Base-by-base conservation (phyloP, 1,139 yeast species). In the Arxiozyma slooffiae region DNA sequence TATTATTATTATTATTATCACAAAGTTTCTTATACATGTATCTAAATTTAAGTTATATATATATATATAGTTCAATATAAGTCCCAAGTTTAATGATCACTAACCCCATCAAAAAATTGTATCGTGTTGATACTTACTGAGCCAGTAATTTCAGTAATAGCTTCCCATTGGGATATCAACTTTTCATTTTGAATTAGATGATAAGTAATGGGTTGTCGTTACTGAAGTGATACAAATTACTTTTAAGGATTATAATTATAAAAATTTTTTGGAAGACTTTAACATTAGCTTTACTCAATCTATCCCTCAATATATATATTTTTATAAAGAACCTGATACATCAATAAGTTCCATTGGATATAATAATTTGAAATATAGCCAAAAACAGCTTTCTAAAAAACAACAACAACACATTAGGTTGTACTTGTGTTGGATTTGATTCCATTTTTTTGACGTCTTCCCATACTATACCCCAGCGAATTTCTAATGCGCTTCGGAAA, bases 171-270 rank as follows among this genome's bases (percentile, higher is more conserved):
- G 72, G 11, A 81, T 75, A 57, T 80, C 81, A 55, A 83, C 79
- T 59, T 75, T 79, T 90, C 89, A 84, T 56, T 82, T 71, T 1
- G 82, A 74, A 56, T 79, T 75, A n/a, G 84, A 76, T 52, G 79
- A 82, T 46, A 84, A 67, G 17, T 80, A 77, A 62, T 84, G 89
- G 1, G 77, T 68, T 20, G 76, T 71, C 17, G 74, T 73, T 14
- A 48, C 49, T 14, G 77, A 55, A 0, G 68, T 59, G 14, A 67
- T 62, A 1, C 53, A 67, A 69, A 84, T 63, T 50, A 82, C 66
- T 37, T 82, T 82, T 54, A 82, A 70, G 0, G 83, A 71, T 38
- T 76, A 72, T 51, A 84, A 67, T 0, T 85, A 81, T 1, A 89
- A 82, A 46, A 84, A 69, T 63, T 81, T n/a, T 85, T 52, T 75